Base-by-base conservation (phyloP, 139 green algal species). In the Mesostigma viride region DNA sequence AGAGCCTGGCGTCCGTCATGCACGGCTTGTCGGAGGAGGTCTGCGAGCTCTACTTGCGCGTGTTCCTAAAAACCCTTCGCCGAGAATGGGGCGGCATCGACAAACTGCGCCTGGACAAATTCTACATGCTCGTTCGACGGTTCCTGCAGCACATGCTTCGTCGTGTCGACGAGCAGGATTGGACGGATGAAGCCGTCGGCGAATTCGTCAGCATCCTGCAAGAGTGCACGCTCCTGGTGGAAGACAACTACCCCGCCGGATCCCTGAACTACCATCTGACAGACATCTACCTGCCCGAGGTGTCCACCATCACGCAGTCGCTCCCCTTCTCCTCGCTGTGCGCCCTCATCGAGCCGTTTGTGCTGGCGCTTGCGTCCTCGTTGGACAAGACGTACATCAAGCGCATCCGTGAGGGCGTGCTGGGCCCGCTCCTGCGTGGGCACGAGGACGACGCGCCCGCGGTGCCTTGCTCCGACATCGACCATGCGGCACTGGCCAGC, bases 41-140 rank as follows among this genome's bases (percentile, higher is more conserved):
- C 17, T 35, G 45, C 6, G n/a, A 33, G 31, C 47, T 31, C 1
- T 77, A 65, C 36, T 59, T 77, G 8, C 3, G 11, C 24, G 56
- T 33, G 27, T 77, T 77, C 48, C 24, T 73, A 56, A 28, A 20
- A 5, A 77, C 70, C 17, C 74, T 77, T 46, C 40, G 81, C n/a
- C 79, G 89, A 27, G 90, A 96, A 75, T 96, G 91, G 90, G 80
- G 82, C 44, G 82, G 80, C 48, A 92, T 96, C 34, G 91, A 97
- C 83, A 69, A 77, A 8, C 77, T 91, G 62, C 77, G 91, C 1
- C 72, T 97, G 58, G 84, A 97, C 83, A 97, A 97, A 76, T 97
- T 94, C 73, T 82, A 95, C 70, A 75, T 94, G 82, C 85, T 96
- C 2, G 77, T 94, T 2, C 75, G 91, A 31, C 84, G 81, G 48